Base-by-base conservation (phyloP, 805 yeast species). In the Metschnikowia aberdeeniae region DNA sequence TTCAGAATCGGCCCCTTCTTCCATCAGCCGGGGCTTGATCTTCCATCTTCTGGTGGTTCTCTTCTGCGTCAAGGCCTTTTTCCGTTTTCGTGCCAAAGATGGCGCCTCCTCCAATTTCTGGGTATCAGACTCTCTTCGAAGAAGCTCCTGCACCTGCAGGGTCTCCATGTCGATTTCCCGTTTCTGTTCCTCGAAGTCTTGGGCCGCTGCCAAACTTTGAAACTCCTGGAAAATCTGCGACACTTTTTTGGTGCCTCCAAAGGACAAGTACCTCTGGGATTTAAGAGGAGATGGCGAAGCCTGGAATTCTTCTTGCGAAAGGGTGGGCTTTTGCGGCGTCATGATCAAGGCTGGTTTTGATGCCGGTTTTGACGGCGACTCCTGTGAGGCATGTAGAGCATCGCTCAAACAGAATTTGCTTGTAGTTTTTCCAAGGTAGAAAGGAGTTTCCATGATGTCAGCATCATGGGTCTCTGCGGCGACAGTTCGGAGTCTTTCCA, bases 21-120 rank as follows among this genome's bases (percentile, higher is more conserved):
- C 52, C 3, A 52, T 60, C 4, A 45, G 49, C 14, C 61, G 52
- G 0, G 82, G 77, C 48, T 68, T 73, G 47, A 78, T 65, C 47
- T 75, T 77, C 61, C 73, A 71, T 41, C 80, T 64, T 43, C 79
- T 63, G 1, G 82, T 77, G 1, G 76, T 70, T 53, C 83, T 60
- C 60, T 78, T 78, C 35, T 74, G 77, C 0, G 82, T 77, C 46
- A 66, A 69, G 32, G 60, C 60, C 50, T 59, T 66, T 49, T 63
- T 67, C 29, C 54, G 52, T 33, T 38, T 47, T 6, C 40, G 37
- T 14, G 37, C 34, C 26, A 36, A n/a, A 3, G 28, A 24, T 3
- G 47, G 36, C 3, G 28, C 26, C 8, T 44, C 42, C 35, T 38
- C 35, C 24, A 40, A 34, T 14, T 37, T 42, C 1, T n/a, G 10